Evolutionary conservation across 441 rosid genomes (phyloP).

Genomic region (Populus trichocarpa): DNA sequence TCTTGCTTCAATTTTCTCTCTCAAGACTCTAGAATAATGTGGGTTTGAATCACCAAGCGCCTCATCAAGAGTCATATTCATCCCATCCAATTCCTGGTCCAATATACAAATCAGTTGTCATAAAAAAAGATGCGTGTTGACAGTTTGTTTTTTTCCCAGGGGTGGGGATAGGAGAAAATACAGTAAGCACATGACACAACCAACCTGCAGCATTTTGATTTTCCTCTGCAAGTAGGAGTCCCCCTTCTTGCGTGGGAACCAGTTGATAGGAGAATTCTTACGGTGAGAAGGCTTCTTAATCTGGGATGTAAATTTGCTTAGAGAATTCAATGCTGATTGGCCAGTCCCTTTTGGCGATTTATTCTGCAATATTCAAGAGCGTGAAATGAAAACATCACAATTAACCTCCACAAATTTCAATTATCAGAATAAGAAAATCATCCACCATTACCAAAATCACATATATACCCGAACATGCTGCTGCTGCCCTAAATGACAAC

Average conservation of each 20-base stretch:
- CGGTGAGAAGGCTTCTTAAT: slow-evolving; percentile 81
- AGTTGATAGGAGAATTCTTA: slow-evolving; percentile 70
- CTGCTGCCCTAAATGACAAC: neutral
- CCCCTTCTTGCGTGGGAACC: slow-evolving; percentile 79
- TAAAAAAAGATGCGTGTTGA: neutral
- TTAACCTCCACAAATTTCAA: neutral
- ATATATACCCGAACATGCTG: neutral
- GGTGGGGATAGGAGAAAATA: neutral
- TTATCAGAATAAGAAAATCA: neutral
- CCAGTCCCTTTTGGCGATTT: slow-evolving; percentile 54
- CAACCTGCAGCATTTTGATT: slow-evolving; percentile 85
- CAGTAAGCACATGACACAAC: neutral
- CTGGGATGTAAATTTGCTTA: slow-evolving; percentile 57
- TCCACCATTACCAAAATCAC: neutral
- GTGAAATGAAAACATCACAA: neutral
- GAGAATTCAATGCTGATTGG: slow-evolving; percentile 43
- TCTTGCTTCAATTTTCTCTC: slow-evolving; percentile 89
- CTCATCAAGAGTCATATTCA: slow-evolving; percentile 87
- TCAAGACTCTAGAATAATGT: slow-evolving; percentile 75
- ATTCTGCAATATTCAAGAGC: slow-evolving; percentile 40
- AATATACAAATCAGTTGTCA: slow-evolving; percentile 2
- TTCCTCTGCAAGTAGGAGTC: slow-evolving; percentile 82
- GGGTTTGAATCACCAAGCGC: slow-evolving; percentile 86
- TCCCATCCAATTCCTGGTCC: slow-evolving; percentile 79
- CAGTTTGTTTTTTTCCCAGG: neutral